Base-by-base conservation (phyloP, 768 basidiomycete species). In the Leccinum variicolor region DNA sequence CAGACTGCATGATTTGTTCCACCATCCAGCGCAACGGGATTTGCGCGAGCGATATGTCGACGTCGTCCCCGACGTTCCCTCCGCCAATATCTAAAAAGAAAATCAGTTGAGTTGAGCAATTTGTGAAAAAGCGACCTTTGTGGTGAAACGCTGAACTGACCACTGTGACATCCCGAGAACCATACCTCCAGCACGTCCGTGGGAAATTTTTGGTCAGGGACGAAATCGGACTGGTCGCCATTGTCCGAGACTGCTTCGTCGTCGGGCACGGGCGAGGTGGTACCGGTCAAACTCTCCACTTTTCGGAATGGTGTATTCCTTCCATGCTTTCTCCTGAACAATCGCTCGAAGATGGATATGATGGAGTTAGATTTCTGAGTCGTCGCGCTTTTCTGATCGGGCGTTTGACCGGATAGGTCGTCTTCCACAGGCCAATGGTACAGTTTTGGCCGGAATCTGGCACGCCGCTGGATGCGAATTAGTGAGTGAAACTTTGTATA, bases 21-120 rank as follows among this genome's bases (percentile, higher is more conserved):
- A 92, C 77, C 89, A 93, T 91, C 90, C 90, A 93, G 25, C 82
- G 81, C 29, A 93, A 74, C 17, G 83, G 73, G 62, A 89, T 83
- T 61, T 88, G 79, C 1, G 82, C 73, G 5, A 92, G 77, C 8
- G 75, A 75, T 6, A 64, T 48, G 1, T 74, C 29, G 8, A 58
- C 73, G 4, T 69, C 70, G 59, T 89, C 79, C 4, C 65, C 47
- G 3, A 82, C 81, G 7, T 75, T 70, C 15, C 87, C 86, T 13
- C 90, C 90, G 23, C 90, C 90, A 21, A 92, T 76, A 66, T 91
- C 89, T 89, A 48, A n/a, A 46, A 50, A 50, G 43, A 43, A 36
- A 11, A 17, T 7, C 6, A 1, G 17, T 17, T 17, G 36, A 39
- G 36, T 39, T 56, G 4, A 60, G 56, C 31, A 41, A 53, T 49